Conservation (phyloP, 31 red algal genomes). For the Asparagopsis taxiformis region DNA sequence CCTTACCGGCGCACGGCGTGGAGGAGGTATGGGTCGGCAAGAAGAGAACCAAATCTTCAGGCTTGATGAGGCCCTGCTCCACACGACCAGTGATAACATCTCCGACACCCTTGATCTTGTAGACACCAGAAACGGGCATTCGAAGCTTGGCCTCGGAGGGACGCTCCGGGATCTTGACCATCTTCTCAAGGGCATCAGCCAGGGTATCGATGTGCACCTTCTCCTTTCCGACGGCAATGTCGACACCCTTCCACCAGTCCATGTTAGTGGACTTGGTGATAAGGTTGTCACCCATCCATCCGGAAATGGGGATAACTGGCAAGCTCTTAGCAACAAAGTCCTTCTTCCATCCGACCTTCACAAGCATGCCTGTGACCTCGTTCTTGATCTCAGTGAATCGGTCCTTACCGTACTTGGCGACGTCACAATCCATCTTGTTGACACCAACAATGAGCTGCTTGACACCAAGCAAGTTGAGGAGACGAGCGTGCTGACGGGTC, state of each 20-base stretch:
- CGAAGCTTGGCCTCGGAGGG: conserved; percentile 71
- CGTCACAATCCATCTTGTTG: conserved; percentile 99
- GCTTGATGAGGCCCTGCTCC: conserved; percentile 91
- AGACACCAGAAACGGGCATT: conserved; percentile 95
- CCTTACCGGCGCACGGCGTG: conserved; percentile 68
- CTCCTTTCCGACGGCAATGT: conserved; percentile 85
- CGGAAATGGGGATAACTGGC: conserved; percentile 93
- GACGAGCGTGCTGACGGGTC: conserved; percentile 95
- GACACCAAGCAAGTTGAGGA: conserved; percentile 93
- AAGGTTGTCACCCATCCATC: conserved; percentile 99
- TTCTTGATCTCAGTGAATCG: conserved; percentile 93
- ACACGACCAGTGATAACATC: conserved; percentile 97
- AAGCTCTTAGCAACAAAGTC: conserved; percentile 83
- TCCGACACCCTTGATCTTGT: conserved; percentile 99
- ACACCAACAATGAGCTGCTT: conserved; percentile 96
- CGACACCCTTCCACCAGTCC: conserved; percentile 89
- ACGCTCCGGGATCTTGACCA: conserved; percentile 83
- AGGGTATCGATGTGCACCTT: conserved; percentile 71
- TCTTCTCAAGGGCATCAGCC: conserved; percentile 85
- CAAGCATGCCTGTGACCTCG: conserved; percentile 85
- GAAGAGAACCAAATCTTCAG: conserved; percentile 89
- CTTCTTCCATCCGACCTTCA: conserved; percentile 96
- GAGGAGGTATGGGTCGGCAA: conserved; percentile 73
- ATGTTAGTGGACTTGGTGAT: conserved; percentile 76
- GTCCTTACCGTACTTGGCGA: conserved; percentile 89